A percentile compares a stretch with the other conserved stretches of the same genome.
phyloP scores from a whole-genome alignment of 2,329 filamentous ascomycete genomes.

The Chaetoscypha palmicola region DNA sequence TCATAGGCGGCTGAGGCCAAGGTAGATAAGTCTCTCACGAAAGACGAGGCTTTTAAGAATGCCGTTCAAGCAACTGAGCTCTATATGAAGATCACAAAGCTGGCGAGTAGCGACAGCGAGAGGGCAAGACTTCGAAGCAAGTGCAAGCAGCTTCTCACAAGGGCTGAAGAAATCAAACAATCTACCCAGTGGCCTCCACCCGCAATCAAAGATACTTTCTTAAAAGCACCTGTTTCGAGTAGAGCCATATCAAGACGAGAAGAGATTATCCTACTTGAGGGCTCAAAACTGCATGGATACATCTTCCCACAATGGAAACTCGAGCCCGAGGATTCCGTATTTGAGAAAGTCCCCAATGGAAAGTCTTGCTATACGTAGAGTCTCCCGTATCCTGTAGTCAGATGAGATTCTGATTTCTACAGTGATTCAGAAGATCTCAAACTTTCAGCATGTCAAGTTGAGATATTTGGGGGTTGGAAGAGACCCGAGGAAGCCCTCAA shows the following conservation, averaged over 20 bases:
- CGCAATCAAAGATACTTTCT: slow-evolving; percentile 18
- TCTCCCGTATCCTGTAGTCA: slow-evolving; percentile 16
- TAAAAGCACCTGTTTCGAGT: slow-evolving; percentile 38
- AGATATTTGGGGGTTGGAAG: slow-evolving; percentile 79
- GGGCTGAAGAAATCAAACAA: slow-evolving; percentile 70
- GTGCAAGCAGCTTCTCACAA: slow-evolving; percentile 61
- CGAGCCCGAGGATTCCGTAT: slow-evolving; percentile 54
- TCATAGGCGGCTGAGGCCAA: slow-evolving; percentile 47
- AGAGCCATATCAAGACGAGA: slow-evolving; percentile 62
- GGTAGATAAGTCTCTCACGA: slow-evolving; percentile 43
- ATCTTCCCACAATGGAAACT: slow-evolving; percentile 80
- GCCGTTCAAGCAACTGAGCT: slow-evolving; percentile 73
- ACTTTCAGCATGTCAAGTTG: slow-evolving; percentile 66
- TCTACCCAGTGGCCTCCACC: slow-evolving; percentile 18
- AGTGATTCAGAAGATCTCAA: slow-evolving; percentile 65
- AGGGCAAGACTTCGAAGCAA: slow-evolving; percentile 60
- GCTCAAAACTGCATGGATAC: slow-evolving; percentile 74
- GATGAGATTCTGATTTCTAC: slow-evolving; percentile 24
- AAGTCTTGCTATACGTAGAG: slow-evolving; percentile 54
- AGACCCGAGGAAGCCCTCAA: slow-evolving; percentile 62
- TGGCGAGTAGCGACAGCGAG: slow-evolving; percentile 54
- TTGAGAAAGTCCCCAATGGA: slow-evolving; percentile 45
- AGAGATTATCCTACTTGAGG: slow-evolving; percentile 67
- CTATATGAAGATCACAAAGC: slow-evolving; percentile 68
- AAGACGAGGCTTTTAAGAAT: slow-evolving; percentile 62